Percentiles rank a stretch among this genome's conserved stretches.
phyloP scores from a whole-genome alignment of 371 early-diverging fungal genomes.

The Mortierella sp. region DNA sequence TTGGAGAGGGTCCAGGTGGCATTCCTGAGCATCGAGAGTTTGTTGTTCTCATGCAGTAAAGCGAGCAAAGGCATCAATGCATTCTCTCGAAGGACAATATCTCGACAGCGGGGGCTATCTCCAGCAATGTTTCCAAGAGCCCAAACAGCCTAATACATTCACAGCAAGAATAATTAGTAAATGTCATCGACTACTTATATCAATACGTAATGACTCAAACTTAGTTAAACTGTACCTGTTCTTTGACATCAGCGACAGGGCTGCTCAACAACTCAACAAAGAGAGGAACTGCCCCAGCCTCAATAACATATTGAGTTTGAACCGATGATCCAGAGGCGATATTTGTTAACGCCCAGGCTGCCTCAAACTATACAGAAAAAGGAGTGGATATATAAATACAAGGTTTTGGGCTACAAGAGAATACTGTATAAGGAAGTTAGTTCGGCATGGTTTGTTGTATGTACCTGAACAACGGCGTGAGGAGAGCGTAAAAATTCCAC shows the following conservation, averaged over 20 bases:
- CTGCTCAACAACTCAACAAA: constrained; percentile 95
- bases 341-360: constrained; percentile 99
- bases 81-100: constrained; percentile 90
- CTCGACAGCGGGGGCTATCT: constrained; percentile 96
- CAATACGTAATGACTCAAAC: background rate
- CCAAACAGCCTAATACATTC: constrained; percentile 93
- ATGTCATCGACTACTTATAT: background rate
- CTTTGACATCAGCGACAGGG: constrained; percentile 92
- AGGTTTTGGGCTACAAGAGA: background rate
- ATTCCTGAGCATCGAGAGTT: constrained; percentile 96
- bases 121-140: constrained; percentile 99
- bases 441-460: background rate
- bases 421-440: background rate
- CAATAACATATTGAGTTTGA: constrained; percentile 97
- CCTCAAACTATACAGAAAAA: constrained; percentile 87
- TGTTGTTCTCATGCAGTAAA: constrained; percentile 89
- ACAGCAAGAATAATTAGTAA: background rate
- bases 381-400: background rate
- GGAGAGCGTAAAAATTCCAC: constrained; percentile 92
- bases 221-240: constrained; percentile 79
- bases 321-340: constrained; percentile 99
- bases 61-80: constrained; percentile 87
- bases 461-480: constrained; percentile 91
- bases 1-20: constrained; percentile 99
- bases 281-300: constrained; percentile 93